These are phyloP conservation scores for Aspergillus novofumigatus DNA, from an alignment of 2,329 filamentous ascomycete species.

Conservation along the genomic window DNA sequence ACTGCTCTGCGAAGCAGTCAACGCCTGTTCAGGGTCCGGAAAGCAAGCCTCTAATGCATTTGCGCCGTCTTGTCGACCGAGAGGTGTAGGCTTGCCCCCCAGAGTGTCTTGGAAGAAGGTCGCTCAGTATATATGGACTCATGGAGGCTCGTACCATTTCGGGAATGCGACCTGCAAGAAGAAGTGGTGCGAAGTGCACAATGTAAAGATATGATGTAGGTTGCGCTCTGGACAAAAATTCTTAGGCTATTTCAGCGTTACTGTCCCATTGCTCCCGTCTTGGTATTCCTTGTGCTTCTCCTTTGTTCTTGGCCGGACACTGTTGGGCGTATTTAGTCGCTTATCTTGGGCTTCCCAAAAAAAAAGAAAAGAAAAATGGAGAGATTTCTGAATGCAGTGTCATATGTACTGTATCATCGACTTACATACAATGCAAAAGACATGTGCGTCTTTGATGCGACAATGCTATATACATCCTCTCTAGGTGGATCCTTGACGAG, in stretches of 20 bases:
- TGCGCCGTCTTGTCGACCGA: constrained; percentile 3
- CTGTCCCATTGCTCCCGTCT: not conserved
- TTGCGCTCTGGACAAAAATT: not conserved
- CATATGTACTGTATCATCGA: not conserved
- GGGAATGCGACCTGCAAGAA: constrained; percentile 60
- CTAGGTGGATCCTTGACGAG: not conserved
- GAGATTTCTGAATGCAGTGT: not conserved
- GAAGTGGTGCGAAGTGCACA: constrained; percentile 52
- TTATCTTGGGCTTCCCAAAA: not conserved
- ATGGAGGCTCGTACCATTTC: constrained; percentile 56
- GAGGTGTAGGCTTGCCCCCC: constrained; percentile 17
- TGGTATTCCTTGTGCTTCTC: not conserved
- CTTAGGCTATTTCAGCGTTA: not conserved
- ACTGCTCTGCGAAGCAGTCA: constrained; percentile 40
- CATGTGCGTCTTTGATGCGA: not conserved
- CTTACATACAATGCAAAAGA: not conserved
- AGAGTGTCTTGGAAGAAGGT: constrained; percentile 59
- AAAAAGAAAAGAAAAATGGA: not conserved
- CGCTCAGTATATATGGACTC: constrained; percentile 48
- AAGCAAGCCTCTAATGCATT: constrained; percentile 1
- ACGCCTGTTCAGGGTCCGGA: constrained; percentile 17
- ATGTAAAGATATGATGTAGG: constrained; percentile 14
- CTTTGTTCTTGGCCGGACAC: not conserved
- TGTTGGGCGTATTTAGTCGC: not conserved
- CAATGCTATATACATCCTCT: not conserved